These are phyloP conservation scores for Melanopsichium pennsylvanicum DNA, from an alignment of 1,284 basidiomycete species.

Conservation along the genomic window DNA sequence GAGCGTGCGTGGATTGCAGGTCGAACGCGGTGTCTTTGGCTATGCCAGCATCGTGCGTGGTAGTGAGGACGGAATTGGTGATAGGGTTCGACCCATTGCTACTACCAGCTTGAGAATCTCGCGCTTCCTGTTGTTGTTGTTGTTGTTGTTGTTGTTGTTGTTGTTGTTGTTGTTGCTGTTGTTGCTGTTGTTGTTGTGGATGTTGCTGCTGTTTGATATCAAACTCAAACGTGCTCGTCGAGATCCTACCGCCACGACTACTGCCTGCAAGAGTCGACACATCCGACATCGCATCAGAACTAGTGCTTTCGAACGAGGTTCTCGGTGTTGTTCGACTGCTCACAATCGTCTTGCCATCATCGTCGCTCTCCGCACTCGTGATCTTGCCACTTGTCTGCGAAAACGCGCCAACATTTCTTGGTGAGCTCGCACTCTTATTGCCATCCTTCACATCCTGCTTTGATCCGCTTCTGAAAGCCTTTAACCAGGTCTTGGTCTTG, in stretches of 20 bases:
- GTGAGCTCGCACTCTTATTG: neutral
- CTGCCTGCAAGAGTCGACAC: conserved; percentile 44
- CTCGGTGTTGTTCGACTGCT: conserved; percentile 33
- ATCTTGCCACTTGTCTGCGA: conserved; percentile 18
- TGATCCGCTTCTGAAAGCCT: conserved; percentile 48
- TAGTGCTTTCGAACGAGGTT: conserved; percentile 29
- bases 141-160: neutral
- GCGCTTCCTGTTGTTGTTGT: too few species aligned
- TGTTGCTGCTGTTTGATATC: conserved; percentile 40
- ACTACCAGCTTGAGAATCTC: too few species aligned
- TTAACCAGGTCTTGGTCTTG: conserved; percentile 59
- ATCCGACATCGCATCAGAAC: conserved; percentile 43
- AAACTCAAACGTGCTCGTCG: conserved; percentile 32
- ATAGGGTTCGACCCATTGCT: neutral
- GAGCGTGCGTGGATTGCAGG: conserved; percentile 49
- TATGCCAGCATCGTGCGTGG: conserved; percentile 34
- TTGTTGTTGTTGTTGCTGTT: neutral
- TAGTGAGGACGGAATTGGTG: neutral
- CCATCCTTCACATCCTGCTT: conserved; percentile 16
- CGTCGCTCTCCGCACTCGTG: conserved; percentile 41
- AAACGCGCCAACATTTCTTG: neutral
- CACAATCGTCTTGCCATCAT: conserved; percentile 37
- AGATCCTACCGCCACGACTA: conserved; percentile 15
- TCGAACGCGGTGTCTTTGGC: conserved; percentile 58
- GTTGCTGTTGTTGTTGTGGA: conserved; percentile 13